Percentiles rank a stretch among this genome's conserved stretches.
Conservation (phyloP, 116 monocot species). For the Zostera marina region DNA sequence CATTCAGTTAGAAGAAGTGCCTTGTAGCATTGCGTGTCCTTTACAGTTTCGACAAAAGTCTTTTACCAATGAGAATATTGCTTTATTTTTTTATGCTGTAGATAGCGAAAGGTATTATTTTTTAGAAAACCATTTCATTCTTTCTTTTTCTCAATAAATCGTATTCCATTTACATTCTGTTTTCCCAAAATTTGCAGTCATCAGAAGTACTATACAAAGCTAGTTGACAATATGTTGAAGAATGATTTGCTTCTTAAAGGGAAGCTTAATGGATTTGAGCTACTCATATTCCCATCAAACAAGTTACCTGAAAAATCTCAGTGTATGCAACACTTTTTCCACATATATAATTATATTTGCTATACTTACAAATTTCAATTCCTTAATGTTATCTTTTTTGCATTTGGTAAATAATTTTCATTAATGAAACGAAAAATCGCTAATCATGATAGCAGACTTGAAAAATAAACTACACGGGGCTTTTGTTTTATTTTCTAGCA, state of each 20-base stretch:
- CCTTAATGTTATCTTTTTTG: not conserved
- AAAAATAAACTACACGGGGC: too few species aligned
- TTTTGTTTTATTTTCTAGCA: too few species aligned
- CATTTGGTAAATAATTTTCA: too few species aligned
- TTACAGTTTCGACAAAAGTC: constrained; percentile 28
- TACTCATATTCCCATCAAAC: constrained; percentile 77
- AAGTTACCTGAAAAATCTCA: constrained; percentile 49
- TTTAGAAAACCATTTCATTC: not conserved
- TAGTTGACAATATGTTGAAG: constrained; percentile 54
- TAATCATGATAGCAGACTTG: too few species aligned
- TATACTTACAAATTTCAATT: not conserved
- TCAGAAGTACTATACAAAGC: constrained; percentile 42
- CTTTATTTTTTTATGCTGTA: constrained; percentile 86
- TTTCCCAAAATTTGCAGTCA: constrained; percentile 39
- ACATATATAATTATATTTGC: not conserved
- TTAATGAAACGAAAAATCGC: too few species aligned
- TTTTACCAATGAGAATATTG: constrained; percentile 61
- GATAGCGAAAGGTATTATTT: constrained; percentile 49
- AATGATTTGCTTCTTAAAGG: constrained; percentile 80
- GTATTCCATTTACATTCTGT: not conserved
- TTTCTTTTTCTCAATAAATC: not conserved
- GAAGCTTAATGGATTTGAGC: constrained; percentile 47
- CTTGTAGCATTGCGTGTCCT: constrained; percentile 46
- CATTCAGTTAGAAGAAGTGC: constrained; percentile 55
- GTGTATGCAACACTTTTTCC: constrained; percentile 34